A percentile compares a stretch with the other conserved stretches of the same genome.
Conservation (phyloP, 2,329 filamentous ascomycete species). For the Raffaelea arxii region DNA sequence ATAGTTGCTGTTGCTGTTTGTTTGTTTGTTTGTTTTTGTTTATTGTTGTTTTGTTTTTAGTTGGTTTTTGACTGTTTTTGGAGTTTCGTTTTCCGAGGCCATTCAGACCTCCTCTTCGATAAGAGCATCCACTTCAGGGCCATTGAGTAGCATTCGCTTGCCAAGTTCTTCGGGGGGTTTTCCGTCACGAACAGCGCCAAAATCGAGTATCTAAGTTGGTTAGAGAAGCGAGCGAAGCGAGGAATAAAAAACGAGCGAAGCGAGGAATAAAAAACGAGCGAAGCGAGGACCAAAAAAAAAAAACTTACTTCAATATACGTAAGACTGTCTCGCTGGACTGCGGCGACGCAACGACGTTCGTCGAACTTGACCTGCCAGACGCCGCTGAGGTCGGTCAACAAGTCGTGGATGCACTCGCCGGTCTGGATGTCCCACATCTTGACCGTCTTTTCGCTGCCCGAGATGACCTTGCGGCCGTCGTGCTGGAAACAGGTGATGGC, state of each 20-base stretch:
- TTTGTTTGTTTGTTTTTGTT: no score
- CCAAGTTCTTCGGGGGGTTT: constrained; percentile 68
- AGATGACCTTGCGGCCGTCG: constrained; percentile 92
- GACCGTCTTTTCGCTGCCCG: constrained; percentile 85
- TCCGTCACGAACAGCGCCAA: constrained; percentile 86
- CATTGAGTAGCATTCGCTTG: constrained; percentile 61
- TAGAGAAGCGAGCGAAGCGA: constrained; percentile 3
- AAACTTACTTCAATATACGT: constrained; percentile 86
- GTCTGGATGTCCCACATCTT: constrained; percentile 98
- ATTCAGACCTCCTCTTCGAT: constrained; percentile 33
- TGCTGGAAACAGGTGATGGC: constrained; percentile 99
- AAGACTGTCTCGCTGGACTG: constrained; percentile 82
- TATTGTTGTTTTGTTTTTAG: no score
- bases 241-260: constrained; percentile 9
- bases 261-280: no score
- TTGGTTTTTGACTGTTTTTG: no score
- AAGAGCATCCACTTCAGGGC: constrained; percentile 40
- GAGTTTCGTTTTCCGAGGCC: no score
- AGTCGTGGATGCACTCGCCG: constrained; percentile 84
- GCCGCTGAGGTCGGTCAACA: constrained; percentile 87
- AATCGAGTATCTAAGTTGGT: constrained; percentile 76
- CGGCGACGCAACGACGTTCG: constrained; percentile 86
- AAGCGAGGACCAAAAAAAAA: constrained; percentile 2
- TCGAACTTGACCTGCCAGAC: constrained; percentile 99
- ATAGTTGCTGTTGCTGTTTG: no score